Percentiles rank a stretch among this genome's conserved stretches.
phyloP scores from a whole-genome alignment of 108 stramenopile species.

The Mediolabrus comicus region DNA sequence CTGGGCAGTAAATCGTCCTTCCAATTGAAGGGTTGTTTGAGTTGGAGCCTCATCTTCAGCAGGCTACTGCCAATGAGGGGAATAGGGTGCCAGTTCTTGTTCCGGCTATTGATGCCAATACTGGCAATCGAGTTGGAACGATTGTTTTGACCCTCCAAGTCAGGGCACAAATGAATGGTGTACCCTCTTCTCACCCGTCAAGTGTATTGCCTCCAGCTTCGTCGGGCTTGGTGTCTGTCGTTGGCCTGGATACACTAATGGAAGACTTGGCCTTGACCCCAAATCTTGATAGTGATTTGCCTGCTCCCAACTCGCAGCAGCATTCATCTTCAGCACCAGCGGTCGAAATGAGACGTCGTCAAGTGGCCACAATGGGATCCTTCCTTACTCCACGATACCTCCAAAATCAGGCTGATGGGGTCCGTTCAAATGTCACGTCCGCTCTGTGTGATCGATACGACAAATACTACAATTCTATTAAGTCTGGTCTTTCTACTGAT shows the following conservation, averaged over 20 bases:
- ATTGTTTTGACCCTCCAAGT: slow-evolving; percentile 57
- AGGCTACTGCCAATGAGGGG: background rate
- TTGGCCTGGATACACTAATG: slow-evolving; percentile 60
- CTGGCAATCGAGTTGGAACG: slow-evolving; percentile 46
- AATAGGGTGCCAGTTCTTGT: slow-evolving; percentile 35
- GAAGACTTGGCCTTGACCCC: slow-evolving; percentile 51
- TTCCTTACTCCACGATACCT: slow-evolving; percentile 65
- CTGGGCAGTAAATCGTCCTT: no score
- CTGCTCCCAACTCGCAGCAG: background rate
- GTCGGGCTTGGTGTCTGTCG: slow-evolving; percentile 58
- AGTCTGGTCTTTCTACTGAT: slow-evolving; percentile 29
- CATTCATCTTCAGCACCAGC: background rate
- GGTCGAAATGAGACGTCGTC: slow-evolving; percentile 46
- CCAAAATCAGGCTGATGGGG: slow-evolving; percentile 46
- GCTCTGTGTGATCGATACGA: slow-evolving; percentile 44
- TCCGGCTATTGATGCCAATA: slow-evolving; percentile 45
- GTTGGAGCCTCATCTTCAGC: slow-evolving; percentile 31
- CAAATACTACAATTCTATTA: slow-evolving; percentile 28
- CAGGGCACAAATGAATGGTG: slow-evolving; percentile 21
- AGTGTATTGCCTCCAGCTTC: background rate
- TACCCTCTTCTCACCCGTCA: background rate
- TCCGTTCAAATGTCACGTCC: slow-evolving; percentile 51
- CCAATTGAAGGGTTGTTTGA: slow-evolving; percentile 34
- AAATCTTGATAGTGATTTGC: slow-evolving; percentile 34
- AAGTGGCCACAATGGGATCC: slow-evolving; percentile 77